Conservation (phyloP, 148 eudicot species). For the Diospyros kaki region DNA sequence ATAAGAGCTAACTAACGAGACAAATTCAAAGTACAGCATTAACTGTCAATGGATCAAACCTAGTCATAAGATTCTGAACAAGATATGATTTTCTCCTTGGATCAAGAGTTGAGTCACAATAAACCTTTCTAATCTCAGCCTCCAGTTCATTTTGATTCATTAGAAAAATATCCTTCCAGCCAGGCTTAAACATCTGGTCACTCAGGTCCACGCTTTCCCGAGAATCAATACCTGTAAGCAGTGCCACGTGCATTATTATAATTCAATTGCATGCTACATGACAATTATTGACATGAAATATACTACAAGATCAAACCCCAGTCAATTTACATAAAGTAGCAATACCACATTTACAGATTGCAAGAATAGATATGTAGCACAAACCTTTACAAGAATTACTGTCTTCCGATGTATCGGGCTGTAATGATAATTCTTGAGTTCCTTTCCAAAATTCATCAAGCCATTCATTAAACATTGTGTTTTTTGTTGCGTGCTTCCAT, state of each 20-base stretch:
- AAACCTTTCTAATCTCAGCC: constrained; percentile 86
- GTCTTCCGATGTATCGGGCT: constrained; percentile 39
- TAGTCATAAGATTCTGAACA: constrained; percentile 90
- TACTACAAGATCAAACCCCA: not conserved
- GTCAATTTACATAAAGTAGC: not conserved
- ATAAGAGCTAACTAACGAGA: not conserved
- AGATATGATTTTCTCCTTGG: constrained; percentile 88
- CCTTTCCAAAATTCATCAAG: constrained; percentile 92
- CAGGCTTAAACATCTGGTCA: constrained; percentile 88
- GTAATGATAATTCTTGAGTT: constrained; percentile 40
- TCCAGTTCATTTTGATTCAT: constrained; percentile 96
- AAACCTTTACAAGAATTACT: constrained; percentile 47
- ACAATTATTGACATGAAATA: not conserved
- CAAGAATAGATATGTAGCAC: not conserved
- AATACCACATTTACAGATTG: not conserved
- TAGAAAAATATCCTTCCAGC: constrained; percentile 91
- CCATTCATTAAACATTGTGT: constrained; percentile 93
- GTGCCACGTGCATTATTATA: not conserved
- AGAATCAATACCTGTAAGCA: constrained; percentile 40
- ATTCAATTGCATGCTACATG: not conserved
- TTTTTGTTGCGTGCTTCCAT: constrained; percentile 89
- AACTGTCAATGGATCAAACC: constrained; percentile 33
- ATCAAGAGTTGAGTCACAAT: constrained; percentile 82
- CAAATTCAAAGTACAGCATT: not conserved
- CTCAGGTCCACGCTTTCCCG: constrained; percentile 52